A percentile compares a stretch with the other conserved stretches of the same genome.
Conservation (phyloP, 2,329 filamentous ascomycete genomes). For the Fusarium chlamydosporum region DNA sequence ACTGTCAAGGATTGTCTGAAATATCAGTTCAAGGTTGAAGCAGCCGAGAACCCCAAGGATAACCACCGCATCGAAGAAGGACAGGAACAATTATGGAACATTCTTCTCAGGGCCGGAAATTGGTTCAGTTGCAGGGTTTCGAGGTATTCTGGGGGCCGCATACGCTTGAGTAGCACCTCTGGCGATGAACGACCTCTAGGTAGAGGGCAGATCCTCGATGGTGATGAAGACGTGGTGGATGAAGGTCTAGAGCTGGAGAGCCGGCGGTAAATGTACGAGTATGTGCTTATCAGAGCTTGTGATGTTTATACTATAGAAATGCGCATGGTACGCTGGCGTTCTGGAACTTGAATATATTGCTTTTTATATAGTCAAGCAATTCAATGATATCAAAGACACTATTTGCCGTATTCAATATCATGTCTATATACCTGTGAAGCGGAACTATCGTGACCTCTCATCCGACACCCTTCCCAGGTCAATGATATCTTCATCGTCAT, state of each 20-base stretch:
- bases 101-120: constrained; percentile 65
- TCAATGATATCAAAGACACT: background rate
- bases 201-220: constrained; percentile 63
- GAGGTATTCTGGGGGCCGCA: constrained; percentile 68
- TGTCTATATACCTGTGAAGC: background rate
- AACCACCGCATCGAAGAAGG: constrained; percentile 68
- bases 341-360: constrained; percentile 25
- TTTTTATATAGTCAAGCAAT: constrained; percentile 21
- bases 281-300: constrained; percentile 16
- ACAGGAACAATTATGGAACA: constrained; percentile 76
- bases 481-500: constrained; percentile 55
- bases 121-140: constrained; percentile 73
- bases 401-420: background rate
- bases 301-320: constrained; percentile 34
- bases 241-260: constrained; percentile 62
- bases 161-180: constrained; percentile 63
- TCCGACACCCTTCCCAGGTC: constrained; percentile 53
- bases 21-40: constrained; percentile 97
- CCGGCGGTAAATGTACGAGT: constrained; percentile 46
- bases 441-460: constrained; percentile 37
- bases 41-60: constrained; percentile 79
- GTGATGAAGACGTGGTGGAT: constrained; percentile 59
- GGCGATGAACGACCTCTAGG: constrained; percentile 57
- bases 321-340: constrained; percentile 45
- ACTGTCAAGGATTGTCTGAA: constrained; percentile 98